Evolutionary conservation across 73 alveolate genomes (phyloP), one percentile per base, ranked within the genome.

Genomic region (Uronychia setigera): DNA sequence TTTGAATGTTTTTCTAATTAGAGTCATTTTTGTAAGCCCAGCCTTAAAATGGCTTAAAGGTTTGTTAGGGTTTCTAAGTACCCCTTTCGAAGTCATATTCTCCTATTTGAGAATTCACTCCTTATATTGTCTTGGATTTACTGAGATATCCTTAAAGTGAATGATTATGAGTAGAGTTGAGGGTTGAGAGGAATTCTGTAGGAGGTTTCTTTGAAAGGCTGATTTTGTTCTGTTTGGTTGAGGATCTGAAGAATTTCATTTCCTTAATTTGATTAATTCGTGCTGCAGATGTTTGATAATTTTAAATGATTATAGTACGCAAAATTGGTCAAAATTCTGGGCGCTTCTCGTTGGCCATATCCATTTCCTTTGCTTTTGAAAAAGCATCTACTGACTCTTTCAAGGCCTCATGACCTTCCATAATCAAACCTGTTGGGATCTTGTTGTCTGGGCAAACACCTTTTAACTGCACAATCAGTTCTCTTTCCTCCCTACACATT

Each of bases 351-450:
- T 86, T 86, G 27, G 59, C 78, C 34, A 59, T 59, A 35, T 86
- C 92, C 32, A 86, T 25, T 32, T 86, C 88, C 32, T 86, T 86
- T 0, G 92, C 92, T 31, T 76, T 29, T 1, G 87, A 60, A 67
- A 86, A 86, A 29, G 34, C 82, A 80, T 85, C 92, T 9, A 85
- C 29, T 32, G 84, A 81, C 81, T 91, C 94, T 46, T 92, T 85
- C n/a, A 95, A 26, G 19, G 84, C 84, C 29, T 29, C 84, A 5
- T 32, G 13, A 13, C 84, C 84, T 77, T 77, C 76, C 19, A 29
- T 5, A 26, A 77, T 28, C 14, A 77, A 28, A 29, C 84, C 84
- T 77, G 25, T 77, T 26, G 84, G 84, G 26, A 77, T 77, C 29
- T 77, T 77, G 29, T 77, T 77, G 29, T 77, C 84, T 13, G 84